Evolutionary conservation across 208 protist species (phyloP).

Genomic region (Wallacemonas collosoma): DNA sequence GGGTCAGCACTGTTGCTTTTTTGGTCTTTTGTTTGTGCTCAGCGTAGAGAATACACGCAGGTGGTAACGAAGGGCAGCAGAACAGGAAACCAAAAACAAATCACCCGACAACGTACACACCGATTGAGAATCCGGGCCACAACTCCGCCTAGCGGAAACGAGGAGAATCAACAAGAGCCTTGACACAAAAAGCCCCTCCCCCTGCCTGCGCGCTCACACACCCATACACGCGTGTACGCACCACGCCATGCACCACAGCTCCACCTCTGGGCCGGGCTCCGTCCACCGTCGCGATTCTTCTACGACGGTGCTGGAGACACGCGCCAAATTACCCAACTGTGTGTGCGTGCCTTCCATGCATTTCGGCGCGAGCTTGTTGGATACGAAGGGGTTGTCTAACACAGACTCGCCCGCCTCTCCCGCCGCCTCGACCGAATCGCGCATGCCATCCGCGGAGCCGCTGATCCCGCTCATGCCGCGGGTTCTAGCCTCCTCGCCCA

Average conservation of each 20-base stretch:
- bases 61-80: no score
- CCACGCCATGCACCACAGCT: background rate
- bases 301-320: background rate
- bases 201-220: no score
- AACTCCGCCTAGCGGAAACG: no score
- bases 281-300: background rate
- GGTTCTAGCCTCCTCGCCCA: slow-evolving; percentile 3
- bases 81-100: no score
- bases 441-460: background rate
- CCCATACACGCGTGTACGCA: no score
- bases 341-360: background rate
- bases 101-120: no score
- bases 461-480: background rate
- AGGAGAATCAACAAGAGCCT: no score
- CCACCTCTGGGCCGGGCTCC: background rate
- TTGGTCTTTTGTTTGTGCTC: no score
- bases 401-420: background rate
- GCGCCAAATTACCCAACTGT: background rate
- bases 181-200: no score
- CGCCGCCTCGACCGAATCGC: background rate
- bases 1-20: no score
- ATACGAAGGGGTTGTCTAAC: background rate
- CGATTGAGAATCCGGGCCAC: no score
- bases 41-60: no score
- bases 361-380: background rate